Evolutionary conservation across 495 filamentous ascomycete genomes (phyloP).

Genomic region (Cercophora newfieldiana): DNA sequence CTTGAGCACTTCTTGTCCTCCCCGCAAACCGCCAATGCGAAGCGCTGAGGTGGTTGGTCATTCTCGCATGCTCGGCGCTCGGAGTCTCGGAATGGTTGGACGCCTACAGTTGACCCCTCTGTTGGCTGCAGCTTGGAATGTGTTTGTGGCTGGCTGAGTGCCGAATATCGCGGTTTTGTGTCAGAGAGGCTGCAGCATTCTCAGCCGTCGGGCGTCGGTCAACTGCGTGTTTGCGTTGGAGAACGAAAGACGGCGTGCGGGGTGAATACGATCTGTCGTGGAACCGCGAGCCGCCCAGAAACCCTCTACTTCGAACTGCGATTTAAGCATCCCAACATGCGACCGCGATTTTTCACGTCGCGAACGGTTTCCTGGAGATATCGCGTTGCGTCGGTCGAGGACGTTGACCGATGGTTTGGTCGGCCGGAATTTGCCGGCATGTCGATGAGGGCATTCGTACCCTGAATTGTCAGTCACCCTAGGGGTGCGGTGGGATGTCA

Average conservation of each 20-base stretch:
- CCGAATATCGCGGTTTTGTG: background rate
- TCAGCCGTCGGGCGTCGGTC: constrained; percentile 2
- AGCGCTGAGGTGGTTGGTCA: background rate
- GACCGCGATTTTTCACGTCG: background rate
- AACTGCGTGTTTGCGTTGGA: background rate
- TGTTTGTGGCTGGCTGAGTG: constrained; percentile 4
- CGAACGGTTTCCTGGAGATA: no score
- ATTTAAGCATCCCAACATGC: background rate
- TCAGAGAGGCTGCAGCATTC: background rate
- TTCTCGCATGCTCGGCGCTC: background rate
- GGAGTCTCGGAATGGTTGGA: background rate
- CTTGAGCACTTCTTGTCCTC: background rate
- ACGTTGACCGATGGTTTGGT: no score
- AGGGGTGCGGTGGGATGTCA: no score
- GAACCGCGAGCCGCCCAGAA: no score
- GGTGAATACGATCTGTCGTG: constrained; percentile 2
- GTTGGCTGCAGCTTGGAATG: constrained; percentile 3
- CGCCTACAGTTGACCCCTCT: background rate
- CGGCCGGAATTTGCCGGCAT: no score
- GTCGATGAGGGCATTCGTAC: no score
- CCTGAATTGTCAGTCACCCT: no score
- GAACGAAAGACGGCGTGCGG: background rate
- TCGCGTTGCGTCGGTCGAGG: no score
- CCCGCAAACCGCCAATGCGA: background rate
- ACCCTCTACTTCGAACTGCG: no score